phyloP scores from a whole-genome alignment of 129 eudicot species.

The Ambrosia trifida region DNA sequence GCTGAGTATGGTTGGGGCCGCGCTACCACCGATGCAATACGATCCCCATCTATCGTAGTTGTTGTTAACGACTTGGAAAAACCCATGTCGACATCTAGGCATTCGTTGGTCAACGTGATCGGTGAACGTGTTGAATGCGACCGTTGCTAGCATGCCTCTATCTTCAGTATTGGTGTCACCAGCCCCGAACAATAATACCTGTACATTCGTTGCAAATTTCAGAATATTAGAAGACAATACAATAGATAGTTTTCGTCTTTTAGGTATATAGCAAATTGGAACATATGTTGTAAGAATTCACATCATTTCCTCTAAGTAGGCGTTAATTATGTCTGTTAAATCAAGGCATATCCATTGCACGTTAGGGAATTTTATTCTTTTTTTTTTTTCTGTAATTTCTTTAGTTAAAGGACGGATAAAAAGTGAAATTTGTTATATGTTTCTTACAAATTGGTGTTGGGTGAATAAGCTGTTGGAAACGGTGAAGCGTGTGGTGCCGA shows the following conservation, averaged over 20 bases:
- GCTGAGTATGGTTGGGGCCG: constrained; percentile 71
- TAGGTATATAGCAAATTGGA: too few relatives aligned
- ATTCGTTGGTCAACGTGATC: constrained; percentile 67
- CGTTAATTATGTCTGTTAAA: too few relatives aligned
- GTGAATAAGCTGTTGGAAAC: constrained; percentile 71
- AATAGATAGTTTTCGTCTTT: too few relatives aligned
- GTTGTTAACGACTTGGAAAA: constrained; percentile 77
- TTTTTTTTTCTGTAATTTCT: too few relatives aligned
- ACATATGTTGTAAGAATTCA: too few relatives aligned
- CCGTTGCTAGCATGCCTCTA: constrained; percentile 60
- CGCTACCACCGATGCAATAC: constrained; percentile 85
- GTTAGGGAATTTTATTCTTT: too few relatives aligned
- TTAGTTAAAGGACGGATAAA: too few relatives aligned
- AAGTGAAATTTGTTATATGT: constrained; percentile 33
- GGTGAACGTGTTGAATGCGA: constrained; percentile 67
- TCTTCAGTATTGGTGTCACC: constrained; percentile 42
- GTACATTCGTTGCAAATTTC: background rate
- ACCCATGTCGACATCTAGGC: constrained; percentile 72
- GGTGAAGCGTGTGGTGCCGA: constrained; percentile 54
- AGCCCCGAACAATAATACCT: constrained; percentile 80
- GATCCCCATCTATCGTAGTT: constrained; percentile 73
- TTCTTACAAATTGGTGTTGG: constrained; percentile 49
- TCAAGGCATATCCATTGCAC: too few relatives aligned
- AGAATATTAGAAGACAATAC: too few relatives aligned
- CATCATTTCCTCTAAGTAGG: too few relatives aligned